Evolutionary conservation across 257 asterid species (phyloP), one percentile per base, ranked within the genome.

Genomic region (Petrea volubilis): DNA sequence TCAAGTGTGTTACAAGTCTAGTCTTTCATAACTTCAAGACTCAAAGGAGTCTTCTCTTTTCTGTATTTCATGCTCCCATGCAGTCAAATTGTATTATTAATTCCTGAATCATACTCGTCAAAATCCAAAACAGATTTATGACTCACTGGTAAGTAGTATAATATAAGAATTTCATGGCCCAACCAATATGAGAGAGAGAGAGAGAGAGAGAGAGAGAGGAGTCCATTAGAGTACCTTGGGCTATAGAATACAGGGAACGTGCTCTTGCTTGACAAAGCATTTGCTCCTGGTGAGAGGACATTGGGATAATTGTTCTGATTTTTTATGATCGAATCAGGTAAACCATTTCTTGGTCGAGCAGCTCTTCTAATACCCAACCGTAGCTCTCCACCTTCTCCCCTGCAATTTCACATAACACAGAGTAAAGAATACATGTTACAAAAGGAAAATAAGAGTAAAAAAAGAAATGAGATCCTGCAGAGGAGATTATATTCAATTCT

Each of bases 301-400:
- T 74, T 83, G 67, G 90, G 84, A 78, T 82, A 87, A 71, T 93
- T 82, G 74, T 56, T 83, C 84, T 94, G 99, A 72, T 72, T 87
- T 74, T 86, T 90, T 25, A 92, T 85, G 55, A 95, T 53, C 2
- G 92, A 90, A 71, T 95, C 99, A 68, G 98, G 96, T 29, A 95
- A 81, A 38, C 96, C 93, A 66, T 87, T 87, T 83, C 95, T 85
- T 46, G 95, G 94, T 17, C 96, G 90, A 80, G 96, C 92, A 55
- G 99, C 96, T 87, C 97, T 80, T 81, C 98, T 86, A 66, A 95
- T 85, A 47, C 99, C 99, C 85, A 95, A 59, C 31, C 97, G 80
- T 47, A 95, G 82, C 36, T 90, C 96, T 60, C 97, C 98, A 55
- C 67, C 87, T 74, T 88, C 99, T 69, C 91, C 99, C 87, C 98